A percentile compares a stretch with the other conserved stretches of the same genome.
phyloP scores from a whole-genome alignment of 2,329 filamentous ascomycete genomes.

The Trichoderma sp. region DNA sequence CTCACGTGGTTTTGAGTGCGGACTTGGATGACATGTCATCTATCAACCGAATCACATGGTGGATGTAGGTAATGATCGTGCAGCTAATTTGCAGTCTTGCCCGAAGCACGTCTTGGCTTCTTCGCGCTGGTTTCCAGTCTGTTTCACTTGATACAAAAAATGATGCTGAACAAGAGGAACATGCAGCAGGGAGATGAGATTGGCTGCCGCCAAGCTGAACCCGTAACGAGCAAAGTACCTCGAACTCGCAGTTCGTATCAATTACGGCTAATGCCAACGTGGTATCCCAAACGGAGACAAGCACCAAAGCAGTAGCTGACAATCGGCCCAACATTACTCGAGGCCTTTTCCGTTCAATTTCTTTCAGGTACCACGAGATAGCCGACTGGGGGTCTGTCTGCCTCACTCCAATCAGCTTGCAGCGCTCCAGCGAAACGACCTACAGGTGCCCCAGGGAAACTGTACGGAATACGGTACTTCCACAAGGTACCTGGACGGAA shows the following conservation, averaged over 20 bases:
- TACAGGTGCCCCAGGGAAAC: neutral
- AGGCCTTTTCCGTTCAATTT: neutral
- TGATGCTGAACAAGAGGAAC: neutral
- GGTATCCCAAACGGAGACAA: conserved; percentile 17
- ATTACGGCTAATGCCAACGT: conserved; percentile 22
- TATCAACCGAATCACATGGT: too few relatives aligned
- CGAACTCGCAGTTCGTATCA: conserved; percentile 9
- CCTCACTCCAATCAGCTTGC: too few relatives aligned
- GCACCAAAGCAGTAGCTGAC: conserved; percentile 23
- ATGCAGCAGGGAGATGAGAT: conserved; percentile 4
- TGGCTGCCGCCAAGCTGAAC: conserved; percentile 3
- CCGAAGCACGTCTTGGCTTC: too few relatives aligned
- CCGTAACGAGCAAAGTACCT: neutral
- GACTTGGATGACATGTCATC: too few relatives aligned
- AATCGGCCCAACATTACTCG: conserved; percentile 9
- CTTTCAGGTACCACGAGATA: neutral
- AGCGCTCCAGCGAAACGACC: neutral
- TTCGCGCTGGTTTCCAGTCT: neutral
- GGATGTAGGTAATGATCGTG: too few relatives aligned
- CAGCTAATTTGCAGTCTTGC: too few relatives aligned
- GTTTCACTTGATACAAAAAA: neutral
- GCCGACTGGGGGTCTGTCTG: neutral
- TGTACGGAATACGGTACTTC: too few relatives aligned
- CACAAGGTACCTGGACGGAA: too few relatives aligned
- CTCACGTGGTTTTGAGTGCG: too few relatives aligned